phyloP scores from a whole-genome alignment of 352 stramenopile genomes.

The Pythium volutum region DNA sequence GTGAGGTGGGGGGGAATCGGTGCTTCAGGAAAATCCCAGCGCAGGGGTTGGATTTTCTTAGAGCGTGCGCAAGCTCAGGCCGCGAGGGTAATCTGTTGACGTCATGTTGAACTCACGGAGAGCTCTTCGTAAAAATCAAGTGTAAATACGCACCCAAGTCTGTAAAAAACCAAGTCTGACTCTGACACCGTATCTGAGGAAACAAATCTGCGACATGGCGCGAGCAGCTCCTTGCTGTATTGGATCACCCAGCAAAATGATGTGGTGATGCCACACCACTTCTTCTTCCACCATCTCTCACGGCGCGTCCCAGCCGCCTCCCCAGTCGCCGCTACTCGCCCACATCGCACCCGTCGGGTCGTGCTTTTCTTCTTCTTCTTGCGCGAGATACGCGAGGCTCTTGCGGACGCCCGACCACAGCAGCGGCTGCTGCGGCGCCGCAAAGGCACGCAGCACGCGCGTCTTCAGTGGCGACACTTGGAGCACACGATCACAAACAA shows the following conservation, averaged over 20 bases:
- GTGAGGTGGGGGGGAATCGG: not conserved
- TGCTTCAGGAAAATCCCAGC: not conserved
- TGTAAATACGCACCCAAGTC: not conserved
- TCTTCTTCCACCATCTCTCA: not conserved
- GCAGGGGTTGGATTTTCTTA: too few relatives aligned
- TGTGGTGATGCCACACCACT: conserved; percentile 14
- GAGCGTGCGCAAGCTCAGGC: not conserved
- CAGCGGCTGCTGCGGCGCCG: not conserved
- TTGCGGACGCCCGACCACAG: conserved; percentile 14
- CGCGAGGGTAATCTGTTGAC: conserved; percentile 19
- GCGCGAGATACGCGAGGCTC: conserved; percentile 20
- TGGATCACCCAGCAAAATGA: not conserved
- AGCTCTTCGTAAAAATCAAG: conserved; percentile 5
- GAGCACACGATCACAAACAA: conserved; percentile 25
- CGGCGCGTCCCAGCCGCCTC: not conserved
- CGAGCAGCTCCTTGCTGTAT: not conserved
- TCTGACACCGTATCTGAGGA: not conserved
- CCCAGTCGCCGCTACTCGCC: too few relatives aligned
- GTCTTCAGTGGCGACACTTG: not conserved
- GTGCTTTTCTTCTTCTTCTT: conserved; percentile 30
- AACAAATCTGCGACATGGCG: conserved; percentile 14
- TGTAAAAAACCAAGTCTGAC: conserved; percentile 7
- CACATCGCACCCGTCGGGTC: not conserved
- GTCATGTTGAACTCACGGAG: conserved; percentile 23
- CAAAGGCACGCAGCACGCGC: not conserved